Evolutionary conservation across 768 basidiomycete species (phyloP), one percentile per base, ranked within the genome.

Genomic region (Leccinum obscurum): DNA sequence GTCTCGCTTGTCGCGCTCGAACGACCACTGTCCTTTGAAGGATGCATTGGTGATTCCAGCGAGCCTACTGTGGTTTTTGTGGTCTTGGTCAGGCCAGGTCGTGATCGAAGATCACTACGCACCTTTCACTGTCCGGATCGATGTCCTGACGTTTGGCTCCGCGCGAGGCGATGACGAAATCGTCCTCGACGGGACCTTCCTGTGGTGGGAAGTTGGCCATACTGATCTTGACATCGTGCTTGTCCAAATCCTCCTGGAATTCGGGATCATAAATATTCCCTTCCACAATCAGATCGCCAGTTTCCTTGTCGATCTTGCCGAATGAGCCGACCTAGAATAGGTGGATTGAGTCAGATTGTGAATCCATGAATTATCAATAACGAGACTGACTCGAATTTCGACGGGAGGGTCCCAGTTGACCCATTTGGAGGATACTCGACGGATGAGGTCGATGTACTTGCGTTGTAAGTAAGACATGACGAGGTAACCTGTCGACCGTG

Each of bases 381-480:
- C 11, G 41, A 57, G 14, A 63, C 70, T 28, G 44, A 74, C 75
- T 58, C 65, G 56, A 51, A 77, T 66, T 20, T 56, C 57, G 32
- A 62, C 59, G 11, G 68, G 69, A 0, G 76, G 75, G 53, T 77
- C 71, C 76, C 77, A 77, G 52, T 71, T 77, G 30, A 76, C 73
- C 72, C 71, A 77, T 61, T 77, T 77, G 28, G 71, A 74, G 15
- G 75, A 73, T 4, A 48, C 57, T 5, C 46, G 26, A 10, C 52
- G 68, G 34, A 77, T 73, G 15, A 77, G 72, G 41, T 77, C 76
- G 35, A 76, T 68, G 62, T 67, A 77, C 58, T 77, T 77, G 59
- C 76, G 69, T 44, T 62, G 69, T 20, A 65, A 0, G 22, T 51
- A 55, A 32, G 60, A 22, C 64, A 70, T 69, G 22, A 9, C 6